A percentile compares a stretch with the other conserved stretches of the same genome.
These are phyloP conservation scores for Pyracantha coccinea DNA, from an alignment of 331 rosid genomes.

Conservation along the genomic window DNA sequence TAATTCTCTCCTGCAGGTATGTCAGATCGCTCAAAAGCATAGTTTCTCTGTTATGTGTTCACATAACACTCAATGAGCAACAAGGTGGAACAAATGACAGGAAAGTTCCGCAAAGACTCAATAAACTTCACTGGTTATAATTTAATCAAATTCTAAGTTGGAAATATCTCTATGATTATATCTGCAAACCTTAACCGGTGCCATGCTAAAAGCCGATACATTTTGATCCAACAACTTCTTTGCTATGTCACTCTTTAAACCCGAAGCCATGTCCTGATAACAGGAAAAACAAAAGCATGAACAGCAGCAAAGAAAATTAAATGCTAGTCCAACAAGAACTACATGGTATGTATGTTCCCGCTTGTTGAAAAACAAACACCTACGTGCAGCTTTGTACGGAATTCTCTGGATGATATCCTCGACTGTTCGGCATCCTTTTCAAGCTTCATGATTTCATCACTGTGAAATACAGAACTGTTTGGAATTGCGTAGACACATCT, in stretches of 20 bases:
- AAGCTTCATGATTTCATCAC: conserved; percentile 51
- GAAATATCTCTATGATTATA: conserved; percentile 6
- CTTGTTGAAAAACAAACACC: conserved; percentile 9
- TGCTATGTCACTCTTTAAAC: conserved; percentile 60
- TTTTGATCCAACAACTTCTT: conserved; percentile 55
- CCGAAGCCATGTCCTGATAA: conserved; percentile 57
- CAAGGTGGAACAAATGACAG: neutral
- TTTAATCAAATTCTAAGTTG: neutral
- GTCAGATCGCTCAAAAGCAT: conserved; percentile 81
- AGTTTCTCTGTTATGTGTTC: conserved; percentile 55
- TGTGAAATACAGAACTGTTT: conserved; percentile 29
- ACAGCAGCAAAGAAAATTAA: conserved; percentile 2
- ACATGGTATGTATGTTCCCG: neutral
- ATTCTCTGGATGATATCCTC: conserved; percentile 46
- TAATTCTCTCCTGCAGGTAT: conserved; percentile 73
- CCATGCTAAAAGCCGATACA: conserved; percentile 68
- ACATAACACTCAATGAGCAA: conserved; percentile 6
- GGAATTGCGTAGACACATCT: conserved; percentile 89
- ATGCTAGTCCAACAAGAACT: conserved; percentile 6
- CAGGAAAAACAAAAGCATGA: conserved; percentile 17
- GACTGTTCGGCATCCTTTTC: conserved; percentile 62
- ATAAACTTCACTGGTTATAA: conserved; percentile 3
- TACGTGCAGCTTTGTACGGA: conserved; percentile 60
- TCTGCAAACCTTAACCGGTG: conserved; percentile 77
- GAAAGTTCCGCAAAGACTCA: neutral